Evolutionary conservation across 306 rosid genomes (phyloP), one percentile per base, ranked within the genome.

Genomic region (Citrullus mucosospermus): DNA sequence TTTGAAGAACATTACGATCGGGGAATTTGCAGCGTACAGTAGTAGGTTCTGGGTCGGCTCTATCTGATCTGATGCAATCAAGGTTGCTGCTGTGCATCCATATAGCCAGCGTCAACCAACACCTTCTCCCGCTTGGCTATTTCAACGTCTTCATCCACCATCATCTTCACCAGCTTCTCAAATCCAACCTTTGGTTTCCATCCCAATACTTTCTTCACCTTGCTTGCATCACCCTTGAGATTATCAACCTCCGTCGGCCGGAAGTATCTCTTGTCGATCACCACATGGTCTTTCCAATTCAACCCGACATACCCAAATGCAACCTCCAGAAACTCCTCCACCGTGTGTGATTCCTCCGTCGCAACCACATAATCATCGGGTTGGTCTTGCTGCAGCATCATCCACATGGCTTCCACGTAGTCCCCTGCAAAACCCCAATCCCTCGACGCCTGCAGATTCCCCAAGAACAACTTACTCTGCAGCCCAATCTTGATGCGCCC

Each of bases 361-460:
- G 99, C 99, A 3, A 96, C 99, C 13, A 96, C 99, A 16, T 92
- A 96, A 67, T 96, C 99, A 48, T 90, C 98, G 0, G 98, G 88
- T 86, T 86, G 83, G n/a, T 96, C 98, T 82, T 93, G 99, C 87
- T 96, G 99, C 60, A 96, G 93, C 99, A 95, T 95, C 84, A 95
- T 79, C 99, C 99, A 95, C 99, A 95, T 92, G 0, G 99, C 99
- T 81, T 95, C 97, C 20, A 91, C 99, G 22, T 95, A 95, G 74
- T 95, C 99, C 55, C 97, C 97, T 0, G 99, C 99, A 8, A 95
- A 95, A 15, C 99, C 99, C 99, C 99, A 95, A 73, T 95, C 99
- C 79, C 99, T 85, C 0, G 99, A 91, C 0, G 99, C 97, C 73
- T 88, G 89, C 77, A 95, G 63, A 57, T 92, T 92, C 53, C 99